Evolutionary conservation across 176 grass and related monocot species (phyloP).

Genomic region (Dendrocalamus sinicus): DNA sequence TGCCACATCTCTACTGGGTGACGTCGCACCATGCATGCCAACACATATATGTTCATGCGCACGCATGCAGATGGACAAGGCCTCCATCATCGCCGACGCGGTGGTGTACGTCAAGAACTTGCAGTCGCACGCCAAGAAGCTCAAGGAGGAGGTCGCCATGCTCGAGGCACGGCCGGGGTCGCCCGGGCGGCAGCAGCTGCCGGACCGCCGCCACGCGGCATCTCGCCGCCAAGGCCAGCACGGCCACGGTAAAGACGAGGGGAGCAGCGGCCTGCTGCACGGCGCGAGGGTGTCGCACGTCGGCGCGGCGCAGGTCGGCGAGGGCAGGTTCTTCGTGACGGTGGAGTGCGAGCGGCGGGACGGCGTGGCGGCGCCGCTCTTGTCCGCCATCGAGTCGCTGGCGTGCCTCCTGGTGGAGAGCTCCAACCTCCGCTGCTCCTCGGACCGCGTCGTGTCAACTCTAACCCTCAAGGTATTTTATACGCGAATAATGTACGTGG

Average conservation of each 20-base stretch:
- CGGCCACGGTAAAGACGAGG: background rate
- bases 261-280: background rate
- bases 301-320: constrained; percentile 57
- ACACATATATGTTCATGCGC: background rate
- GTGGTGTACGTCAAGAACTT: constrained; percentile 72
- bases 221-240: constrained; percentile 6
- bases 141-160: constrained; percentile 63
- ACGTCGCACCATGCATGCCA: background rate
- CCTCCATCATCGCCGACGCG: constrained; percentile 91
- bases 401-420: constrained; percentile 64
- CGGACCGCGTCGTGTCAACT: constrained; percentile 54
- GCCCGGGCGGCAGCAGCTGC: constrained; percentile 25
- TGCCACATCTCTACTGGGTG: background rate
- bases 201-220: background rate
- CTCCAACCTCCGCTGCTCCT: constrained; percentile 59
- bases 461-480: constrained; percentile 65
- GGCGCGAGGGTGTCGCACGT: constrained; percentile 55
- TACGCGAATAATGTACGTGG: background rate
- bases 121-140: constrained; percentile 65
- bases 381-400: constrained; percentile 71
- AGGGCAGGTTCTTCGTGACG: constrained; percentile 64
- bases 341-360: constrained; percentile 63
- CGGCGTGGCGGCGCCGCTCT: constrained; percentile 59
- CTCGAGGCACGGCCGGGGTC: constrained; percentile 55
- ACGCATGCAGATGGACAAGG: constrained; percentile 84